phyloP scores from a whole-genome alignment of 2,329 filamentous ascomycete species.

The Stagonosporopsis vannaccii region DNA sequence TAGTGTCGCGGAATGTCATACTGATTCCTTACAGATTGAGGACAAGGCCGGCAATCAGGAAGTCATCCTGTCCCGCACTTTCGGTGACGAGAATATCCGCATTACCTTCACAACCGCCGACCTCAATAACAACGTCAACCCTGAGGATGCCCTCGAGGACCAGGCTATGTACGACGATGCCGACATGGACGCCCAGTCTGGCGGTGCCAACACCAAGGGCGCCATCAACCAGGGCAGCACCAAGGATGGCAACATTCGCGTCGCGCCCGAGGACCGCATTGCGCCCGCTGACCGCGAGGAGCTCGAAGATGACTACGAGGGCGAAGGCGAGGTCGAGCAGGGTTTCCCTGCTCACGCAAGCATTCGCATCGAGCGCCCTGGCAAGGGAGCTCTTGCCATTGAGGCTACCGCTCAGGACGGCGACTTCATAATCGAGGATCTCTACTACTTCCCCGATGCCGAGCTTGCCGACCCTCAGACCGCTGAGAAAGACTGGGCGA shows the following conservation, averaged over 20 bases:
- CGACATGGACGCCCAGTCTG: conserved; percentile 57
- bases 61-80: conserved; percentile 81
- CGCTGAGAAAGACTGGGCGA: conserved; percentile 78
- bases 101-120: conserved; percentile 87
- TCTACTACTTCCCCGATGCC: conserved; percentile 84
- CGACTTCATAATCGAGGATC: conserved; percentile 84
- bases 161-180: conserved; percentile 55
- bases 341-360: conserved; percentile 83
- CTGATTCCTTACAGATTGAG: conserved; percentile 57
- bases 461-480: conserved; percentile 78
- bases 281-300: conserved; percentile 66
- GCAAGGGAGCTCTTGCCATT: conserved; percentile 84
- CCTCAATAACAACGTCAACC: conserved; percentile 62
- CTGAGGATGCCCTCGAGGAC: conserved; percentile 60
- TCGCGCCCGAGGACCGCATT: conserved; percentile 63
- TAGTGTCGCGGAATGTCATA: not conserved
- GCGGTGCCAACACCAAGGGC: conserved; percentile 64
- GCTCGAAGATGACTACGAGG: conserved; percentile 63
- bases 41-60: conserved; percentile 88
- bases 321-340: conserved; percentile 56
- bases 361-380: conserved; percentile 87
- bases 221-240: conserved; percentile 62
- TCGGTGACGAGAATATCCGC: conserved; percentile 88
- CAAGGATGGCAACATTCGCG: conserved; percentile 60
- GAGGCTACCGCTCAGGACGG: conserved; percentile 88